Conservation (phyloP, 1,139 yeast genomes). For the Eremothecium sinecaudum region DNA sequence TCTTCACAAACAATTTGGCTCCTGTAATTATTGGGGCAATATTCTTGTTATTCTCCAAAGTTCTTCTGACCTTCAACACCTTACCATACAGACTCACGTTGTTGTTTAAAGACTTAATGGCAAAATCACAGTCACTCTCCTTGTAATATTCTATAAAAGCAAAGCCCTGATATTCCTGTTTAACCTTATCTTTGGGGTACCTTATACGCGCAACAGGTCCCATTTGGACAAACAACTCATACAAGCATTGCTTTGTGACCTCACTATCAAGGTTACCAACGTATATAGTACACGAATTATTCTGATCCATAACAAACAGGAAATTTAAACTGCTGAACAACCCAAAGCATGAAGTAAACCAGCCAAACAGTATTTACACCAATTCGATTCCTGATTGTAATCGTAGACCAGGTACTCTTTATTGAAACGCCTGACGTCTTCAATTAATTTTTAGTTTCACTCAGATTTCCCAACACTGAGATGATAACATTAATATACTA, state of each 20-base stretch:
- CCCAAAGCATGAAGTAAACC: too few species aligned
- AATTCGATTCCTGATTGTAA: too few species aligned
- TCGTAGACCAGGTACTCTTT: too few species aligned
- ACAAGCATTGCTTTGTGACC: constrained; percentile 58
- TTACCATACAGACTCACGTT: constrained; percentile 54
- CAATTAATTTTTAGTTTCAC: too few species aligned
- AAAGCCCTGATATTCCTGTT: constrained; percentile 66
- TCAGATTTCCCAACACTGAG: too few species aligned
- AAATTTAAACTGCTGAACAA: too few species aligned
- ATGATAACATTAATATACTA: too few species aligned
- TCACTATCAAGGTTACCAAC: constrained; percentile 76
- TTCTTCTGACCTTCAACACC: constrained; percentile 49
- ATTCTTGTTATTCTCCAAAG: constrained; percentile 32
- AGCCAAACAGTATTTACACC: too few species aligned
- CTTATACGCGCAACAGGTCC: constrained; percentile 67
- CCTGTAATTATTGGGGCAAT: constrained; percentile 39
- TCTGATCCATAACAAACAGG: constrained; percentile 1
- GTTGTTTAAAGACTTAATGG: constrained; percentile 44
- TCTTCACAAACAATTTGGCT: constrained; percentile 67
- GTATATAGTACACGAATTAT: constrained; percentile 46
- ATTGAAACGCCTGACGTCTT: too few species aligned
- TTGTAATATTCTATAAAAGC: constrained; percentile 74
- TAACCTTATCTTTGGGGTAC: constrained; percentile 70
- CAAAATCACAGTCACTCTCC: constrained; percentile 62
- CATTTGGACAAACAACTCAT: constrained; percentile 77